These are phyloP conservation scores for Fusarium sp. DNA, from an alignment of 2,329 filamentous ascomycete species.

Conservation along the genomic window DNA sequence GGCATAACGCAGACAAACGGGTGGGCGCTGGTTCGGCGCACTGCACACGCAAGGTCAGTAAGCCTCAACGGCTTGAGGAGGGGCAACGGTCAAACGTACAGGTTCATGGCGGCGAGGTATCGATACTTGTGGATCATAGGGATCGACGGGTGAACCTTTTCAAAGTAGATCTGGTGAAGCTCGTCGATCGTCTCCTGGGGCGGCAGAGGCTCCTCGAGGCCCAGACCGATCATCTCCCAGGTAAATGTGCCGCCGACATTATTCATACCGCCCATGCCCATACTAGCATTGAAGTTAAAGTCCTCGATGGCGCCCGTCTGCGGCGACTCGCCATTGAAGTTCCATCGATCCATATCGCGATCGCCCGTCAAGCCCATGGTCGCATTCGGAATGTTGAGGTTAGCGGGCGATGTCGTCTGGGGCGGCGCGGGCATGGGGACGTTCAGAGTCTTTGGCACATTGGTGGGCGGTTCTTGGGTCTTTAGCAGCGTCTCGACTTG, in stretches of 20 bases:
- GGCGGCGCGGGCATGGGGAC: constrained; percentile 42
- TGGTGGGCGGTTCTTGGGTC: constrained; percentile 70
- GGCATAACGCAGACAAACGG: constrained; percentile 88
- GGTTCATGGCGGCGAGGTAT: constrained; percentile 88
- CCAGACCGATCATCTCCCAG: constrained; percentile 79
- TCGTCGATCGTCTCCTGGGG: constrained; percentile 79
- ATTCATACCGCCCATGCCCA: constrained; percentile 61
- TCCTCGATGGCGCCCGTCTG: constrained; percentile 62
- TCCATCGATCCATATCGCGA: constrained; percentile 65
- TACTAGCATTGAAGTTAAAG: constrained; percentile 64
- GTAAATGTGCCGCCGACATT: constrained; percentile 69
- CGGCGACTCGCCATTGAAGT: constrained; percentile 65
- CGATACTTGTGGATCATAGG: constrained; percentile 92
- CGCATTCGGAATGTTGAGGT: constrained; percentile 54
- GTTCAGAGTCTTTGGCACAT: constrained; percentile 46
- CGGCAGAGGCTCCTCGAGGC: constrained; percentile 68
- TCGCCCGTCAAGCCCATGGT: constrained; percentile 59
- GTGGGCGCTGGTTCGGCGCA: constrained; percentile 85
- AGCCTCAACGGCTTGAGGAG: neutral
- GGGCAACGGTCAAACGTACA: constrained; percentile 60
- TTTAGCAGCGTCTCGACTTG: constrained; percentile 94
- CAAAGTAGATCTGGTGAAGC: constrained; percentile 89
- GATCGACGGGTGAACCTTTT: constrained; percentile 85
- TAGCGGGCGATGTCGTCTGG: constrained; percentile 44
- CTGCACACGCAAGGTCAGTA: constrained; percentile 48